Evolutionary conservation across 176 grass and related monocot species (phyloP), one percentile per base, ranked within the genome.

Genomic region (Avena eriantha): DNA sequence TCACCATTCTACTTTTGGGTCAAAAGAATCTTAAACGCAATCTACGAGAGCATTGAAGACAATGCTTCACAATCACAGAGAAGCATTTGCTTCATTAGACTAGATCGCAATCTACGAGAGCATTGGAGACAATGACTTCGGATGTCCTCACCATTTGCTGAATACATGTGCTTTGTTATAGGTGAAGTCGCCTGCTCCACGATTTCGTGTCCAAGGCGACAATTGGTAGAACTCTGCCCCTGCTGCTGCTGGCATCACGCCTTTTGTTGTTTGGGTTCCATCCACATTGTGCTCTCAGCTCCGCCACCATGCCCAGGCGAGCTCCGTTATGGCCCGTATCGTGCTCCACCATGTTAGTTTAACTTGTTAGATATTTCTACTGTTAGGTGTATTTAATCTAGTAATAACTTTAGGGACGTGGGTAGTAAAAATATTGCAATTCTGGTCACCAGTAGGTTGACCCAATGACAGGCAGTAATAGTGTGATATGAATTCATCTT

Each of bases 21-120:
- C 53, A 73, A 60, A 21, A 4, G 22, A 74, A 83, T 60, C 82
- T 49, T 84, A 75, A 75, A 75, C 82, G 8, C 70, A 76, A 76
- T 76, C 22, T 84, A 76, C 19, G 5, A 51, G 26, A 36, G 71
- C 82, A 35, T 7, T 54, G 65, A 33, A 11, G 48, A 70, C 63
- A 81, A 21, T 10, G 55, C 71, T 65, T 65, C 72, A 17, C 43
- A 50, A 12, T 65, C 72, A 23, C 43, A 50, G 18, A 50, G 29
- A n/a, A 35, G 33, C 26, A 63, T 82, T 26, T 84, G 57, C 26
- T 34, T 54, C 73, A 18, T 2, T 76, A 33, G 73, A 76, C 13
- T 4, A 76, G 46, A 29, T 29, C 29, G 29, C 29, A 29, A 29
- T 29, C 29, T 29, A 29, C 29, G 29, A 29, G 29, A 29, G 29